Conservation (phyloP, 2,329 filamentous ascomycete species). For the Hypoxylon sp. region DNA sequence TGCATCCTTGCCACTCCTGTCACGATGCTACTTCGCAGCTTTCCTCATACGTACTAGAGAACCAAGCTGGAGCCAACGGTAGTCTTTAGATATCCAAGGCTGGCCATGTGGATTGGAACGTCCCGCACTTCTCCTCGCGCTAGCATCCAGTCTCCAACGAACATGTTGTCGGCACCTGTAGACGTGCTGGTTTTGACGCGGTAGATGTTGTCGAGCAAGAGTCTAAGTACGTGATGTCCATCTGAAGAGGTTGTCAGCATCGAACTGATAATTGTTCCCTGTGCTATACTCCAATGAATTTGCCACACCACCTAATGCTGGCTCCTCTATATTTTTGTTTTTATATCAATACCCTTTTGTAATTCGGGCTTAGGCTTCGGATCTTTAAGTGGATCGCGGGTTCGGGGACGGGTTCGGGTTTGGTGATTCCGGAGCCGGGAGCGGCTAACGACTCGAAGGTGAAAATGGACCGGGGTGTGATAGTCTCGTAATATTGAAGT, state of each 20-base stretch:
- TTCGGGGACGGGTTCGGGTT: conserved; percentile 1
- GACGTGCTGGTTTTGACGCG: not conserved
- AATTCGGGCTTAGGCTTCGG: not conserved
- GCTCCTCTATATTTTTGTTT: not conserved
- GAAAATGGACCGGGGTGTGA: not conserved
- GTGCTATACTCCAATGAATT: no score
- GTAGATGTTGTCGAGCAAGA: not conserved
- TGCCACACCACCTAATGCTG: not conserved
- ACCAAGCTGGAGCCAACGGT: not conserved
- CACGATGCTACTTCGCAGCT: not conserved
- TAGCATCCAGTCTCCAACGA: not conserved
- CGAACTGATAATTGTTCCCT: no score
- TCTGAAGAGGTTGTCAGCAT: not conserved
- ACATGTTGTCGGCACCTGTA: not conserved
- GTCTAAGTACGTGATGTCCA: not conserved
- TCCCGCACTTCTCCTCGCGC: not conserved
- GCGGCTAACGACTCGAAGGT: not conserved
- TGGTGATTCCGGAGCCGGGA: not conserved
- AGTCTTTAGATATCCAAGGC: not conserved
- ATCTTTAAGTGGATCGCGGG: not conserved
- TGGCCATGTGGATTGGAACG: not conserved
- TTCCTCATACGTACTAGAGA: not conserved
- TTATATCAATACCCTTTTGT: not conserved
- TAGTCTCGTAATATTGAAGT: not conserved
- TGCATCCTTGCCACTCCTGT: not conserved